A percentile compares a stretch with the other conserved stretches of the same genome.
These are phyloP conservation scores for Trypanosoma conorhini DNA, from an alignment of 208 protist genomes.

Conservation along the genomic window DNA sequence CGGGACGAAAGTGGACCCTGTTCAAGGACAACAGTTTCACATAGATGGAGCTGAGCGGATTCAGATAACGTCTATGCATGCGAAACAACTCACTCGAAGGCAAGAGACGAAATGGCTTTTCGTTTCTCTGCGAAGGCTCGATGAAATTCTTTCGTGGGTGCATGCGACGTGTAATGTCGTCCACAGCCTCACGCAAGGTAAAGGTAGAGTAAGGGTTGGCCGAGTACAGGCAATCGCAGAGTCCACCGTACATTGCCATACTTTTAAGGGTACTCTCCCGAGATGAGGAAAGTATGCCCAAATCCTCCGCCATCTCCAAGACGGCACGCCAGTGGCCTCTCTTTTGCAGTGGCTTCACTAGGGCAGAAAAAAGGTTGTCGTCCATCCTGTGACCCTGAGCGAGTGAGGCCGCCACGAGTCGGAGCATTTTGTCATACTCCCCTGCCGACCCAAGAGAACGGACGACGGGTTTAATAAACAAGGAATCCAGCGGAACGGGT, in stretches of 20 bases:
- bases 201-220: conserved; percentile 53
- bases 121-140: not conserved
- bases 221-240: conserved; percentile 73
- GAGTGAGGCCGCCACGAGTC: conserved; percentile 43
- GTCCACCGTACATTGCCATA: conserved; percentile 35
- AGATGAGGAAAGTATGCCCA: conserved; percentile 58
- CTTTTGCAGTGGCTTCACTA: conserved; percentile 53
- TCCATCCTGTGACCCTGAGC: conserved; percentile 57
- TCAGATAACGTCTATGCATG: conserved; percentile 40
- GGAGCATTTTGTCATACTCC: conserved; percentile 42
- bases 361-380: conserved; percentile 46
- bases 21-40: conserved; percentile 43
- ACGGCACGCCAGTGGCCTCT: conserved; percentile 50
- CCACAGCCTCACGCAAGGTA: conserved; percentile 55
- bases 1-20: conserved; percentile 48
- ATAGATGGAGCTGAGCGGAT: conserved; percentile 50
- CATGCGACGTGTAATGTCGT: conserved; percentile 53
- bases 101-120: conserved; percentile 56
- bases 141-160: conserved; percentile 31
- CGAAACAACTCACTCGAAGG: conserved; percentile 51
- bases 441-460: conserved; percentile 43
- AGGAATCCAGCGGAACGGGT: conserved; percentile 21
- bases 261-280: conserved; percentile 32
- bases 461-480: conserved; percentile 63
- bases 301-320: conserved; percentile 43